A percentile compares a stretch with the other conserved stretches of the same genome.
phyloP scores from a whole-genome alignment of 2,329 filamentous ascomycete species.

The Dothiorella sarmentorum region DNA sequence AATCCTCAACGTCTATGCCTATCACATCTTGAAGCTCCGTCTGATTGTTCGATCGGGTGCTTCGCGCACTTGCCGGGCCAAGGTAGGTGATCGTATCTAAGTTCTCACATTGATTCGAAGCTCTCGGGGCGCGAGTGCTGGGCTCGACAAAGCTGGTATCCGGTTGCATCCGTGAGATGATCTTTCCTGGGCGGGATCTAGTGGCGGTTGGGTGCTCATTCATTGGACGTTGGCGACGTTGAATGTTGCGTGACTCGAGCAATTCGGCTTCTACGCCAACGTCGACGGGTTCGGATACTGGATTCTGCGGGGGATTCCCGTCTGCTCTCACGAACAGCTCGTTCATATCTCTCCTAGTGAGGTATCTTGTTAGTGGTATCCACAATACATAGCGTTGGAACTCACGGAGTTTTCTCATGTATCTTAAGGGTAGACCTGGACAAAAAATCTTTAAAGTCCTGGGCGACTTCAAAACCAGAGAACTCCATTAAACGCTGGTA shows the following conservation, averaged over 20 bases:
- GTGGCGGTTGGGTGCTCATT: background rate
- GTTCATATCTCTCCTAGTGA: background rate
- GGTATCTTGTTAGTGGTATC: background rate
- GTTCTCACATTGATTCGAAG: background rate
- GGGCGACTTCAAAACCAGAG: background rate
- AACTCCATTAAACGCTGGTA: slow-evolving; percentile 1
- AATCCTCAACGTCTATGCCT: background rate
- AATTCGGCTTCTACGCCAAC: background rate
- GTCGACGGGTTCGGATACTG: background rate
- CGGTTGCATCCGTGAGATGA: background rate
- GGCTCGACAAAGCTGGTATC: background rate
- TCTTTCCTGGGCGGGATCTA: background rate
- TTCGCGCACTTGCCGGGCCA: background rate
- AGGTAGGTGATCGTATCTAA: background rate
- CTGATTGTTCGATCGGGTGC: background rate
- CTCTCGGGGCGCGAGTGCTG: background rate
- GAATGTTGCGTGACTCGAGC: slow-evolving; percentile 2
- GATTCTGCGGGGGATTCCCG: background rate
- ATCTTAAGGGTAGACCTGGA: too few species aligned
- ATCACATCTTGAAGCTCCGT: background rate
- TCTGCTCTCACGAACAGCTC: background rate
- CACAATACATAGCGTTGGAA: too few species aligned
- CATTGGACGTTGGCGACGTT: slow-evolving; percentile 6
- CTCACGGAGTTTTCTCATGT: too few species aligned
- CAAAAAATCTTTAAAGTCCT: background rate